Percentiles rank a stretch among this genome's conserved stretches.
phyloP scores from a whole-genome alignment of 768 basidiomycete genomes.

The Termitomyces sp. region DNA sequence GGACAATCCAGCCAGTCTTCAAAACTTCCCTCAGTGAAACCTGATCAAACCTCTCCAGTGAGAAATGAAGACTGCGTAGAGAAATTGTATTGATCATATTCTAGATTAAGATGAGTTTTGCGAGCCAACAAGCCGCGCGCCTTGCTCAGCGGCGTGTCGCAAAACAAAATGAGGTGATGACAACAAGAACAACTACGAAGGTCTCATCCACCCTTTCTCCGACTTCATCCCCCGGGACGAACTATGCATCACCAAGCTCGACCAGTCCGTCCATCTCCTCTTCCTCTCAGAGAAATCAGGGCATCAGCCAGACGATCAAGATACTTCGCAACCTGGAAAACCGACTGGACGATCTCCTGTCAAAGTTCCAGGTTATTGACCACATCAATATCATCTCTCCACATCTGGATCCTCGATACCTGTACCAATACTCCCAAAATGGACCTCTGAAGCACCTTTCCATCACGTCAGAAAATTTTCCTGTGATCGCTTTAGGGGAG shows the following conservation, averaged over 20 bases:
- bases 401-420: background rate
- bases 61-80: background rate
- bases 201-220: background rate
- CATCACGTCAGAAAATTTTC: background rate
- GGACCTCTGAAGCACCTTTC: background rate
- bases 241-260: background rate
- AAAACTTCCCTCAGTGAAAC: background rate
- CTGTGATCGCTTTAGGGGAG: background rate
- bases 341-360: background rate
- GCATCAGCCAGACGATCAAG: background rate
- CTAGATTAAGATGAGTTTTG: background rate
- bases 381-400: background rate
- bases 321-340: background rate
- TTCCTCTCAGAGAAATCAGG: background rate
- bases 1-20: background rate
- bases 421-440: background rate
- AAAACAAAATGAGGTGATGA: background rate
- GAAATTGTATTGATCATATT: background rate
- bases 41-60: background rate
- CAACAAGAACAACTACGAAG: background rate
- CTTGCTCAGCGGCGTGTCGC: background rate
- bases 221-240: background rate
- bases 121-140: slow-evolving; percentile 1
- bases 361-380: background rate
- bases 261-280: background rate